Conservation (phyloP, 164 flowering plant species). For the Macadamia integrifolia region DNA sequence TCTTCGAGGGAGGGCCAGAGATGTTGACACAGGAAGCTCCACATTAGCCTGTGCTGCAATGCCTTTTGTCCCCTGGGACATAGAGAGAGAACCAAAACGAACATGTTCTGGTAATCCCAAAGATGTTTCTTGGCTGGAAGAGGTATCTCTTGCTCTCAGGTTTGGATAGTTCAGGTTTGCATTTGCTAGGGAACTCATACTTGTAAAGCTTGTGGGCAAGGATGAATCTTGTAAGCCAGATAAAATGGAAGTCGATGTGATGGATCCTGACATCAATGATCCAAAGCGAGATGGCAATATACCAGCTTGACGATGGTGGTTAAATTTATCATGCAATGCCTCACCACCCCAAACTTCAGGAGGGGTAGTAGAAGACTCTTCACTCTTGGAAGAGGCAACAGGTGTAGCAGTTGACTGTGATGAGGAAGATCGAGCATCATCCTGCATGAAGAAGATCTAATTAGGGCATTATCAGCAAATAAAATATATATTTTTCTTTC, state of each 20-base stretch:
- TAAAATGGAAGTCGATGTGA: constrained; percentile 42
- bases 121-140: constrained; percentile 42
- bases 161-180: constrained; percentile 30
- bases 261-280: constrained; percentile 31
- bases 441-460: constrained; percentile 40
- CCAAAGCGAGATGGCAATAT: constrained; percentile 57
- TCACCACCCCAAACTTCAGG: constrained; percentile 99
- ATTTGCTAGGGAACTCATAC: constrained; percentile 29
- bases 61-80: constrained; percentile 37
- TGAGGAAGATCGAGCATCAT: constrained; percentile 45
- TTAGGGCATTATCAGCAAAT: constrained; percentile 6
- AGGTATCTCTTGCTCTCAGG: constrained; percentile 40
- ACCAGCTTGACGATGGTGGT: constrained; percentile 41
- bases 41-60: constrained; percentile 30
- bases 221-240: constrained; percentile 51
- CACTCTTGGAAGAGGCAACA: constrained; percentile 43
- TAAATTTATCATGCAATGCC: constrained; percentile 49
- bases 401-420: constrained; percentile 43
- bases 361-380: constrained; percentile 62
- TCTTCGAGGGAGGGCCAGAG: constrained; percentile 46
- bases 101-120: constrained; percentile 38
- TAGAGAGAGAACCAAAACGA: constrained; percentile 38
- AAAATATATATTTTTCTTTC: background rate
- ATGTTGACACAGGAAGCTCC: constrained; percentile 45
- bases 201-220: constrained; percentile 35